phyloP scores from a whole-genome alignment of 2,329 filamentous ascomycete species.

The Colletotrichum endophyticum region DNA sequence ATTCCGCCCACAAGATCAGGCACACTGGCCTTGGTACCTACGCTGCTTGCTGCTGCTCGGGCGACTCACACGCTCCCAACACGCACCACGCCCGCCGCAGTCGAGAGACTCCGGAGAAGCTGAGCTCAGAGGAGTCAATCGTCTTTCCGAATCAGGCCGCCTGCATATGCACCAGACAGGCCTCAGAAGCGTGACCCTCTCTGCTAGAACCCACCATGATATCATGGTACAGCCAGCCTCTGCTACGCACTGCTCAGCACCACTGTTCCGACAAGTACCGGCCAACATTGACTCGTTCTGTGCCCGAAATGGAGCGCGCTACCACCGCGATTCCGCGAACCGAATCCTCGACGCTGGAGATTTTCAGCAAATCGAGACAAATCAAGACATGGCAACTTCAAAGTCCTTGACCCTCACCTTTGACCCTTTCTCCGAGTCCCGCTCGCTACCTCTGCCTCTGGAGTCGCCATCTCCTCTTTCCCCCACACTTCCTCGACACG shows the following conservation, averaged over 20 bases:
- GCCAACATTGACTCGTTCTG: conserved; percentile 8
- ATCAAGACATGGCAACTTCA: background rate
- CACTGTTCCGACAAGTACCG: conserved; percentile 11
- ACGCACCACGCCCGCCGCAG: background rate
- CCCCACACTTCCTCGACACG: conserved; percentile 13
- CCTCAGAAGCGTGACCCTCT: conserved; percentile 9
- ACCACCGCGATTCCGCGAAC: conserved; percentile 1
- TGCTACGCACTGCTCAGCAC: background rate
- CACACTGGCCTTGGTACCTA: background rate
- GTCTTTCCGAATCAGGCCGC: conserved; percentile 13
- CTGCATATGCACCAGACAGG: conserved; percentile 17
- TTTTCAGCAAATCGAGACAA: background rate
- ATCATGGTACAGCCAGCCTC: conserved; percentile 16
- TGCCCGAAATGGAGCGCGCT: conserved; percentile 2
- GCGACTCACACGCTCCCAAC: background rate
- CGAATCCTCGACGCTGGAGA: background rate
- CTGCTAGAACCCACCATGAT: conserved; percentile 15
- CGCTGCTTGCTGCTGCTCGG: background rate
- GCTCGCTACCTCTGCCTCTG: background rate
- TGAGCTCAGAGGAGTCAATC: background rate
- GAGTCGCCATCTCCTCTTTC: background rate
- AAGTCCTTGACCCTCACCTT: background rate
- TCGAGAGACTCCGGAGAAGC: background rate
- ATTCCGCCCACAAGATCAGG: conserved; percentile 5
- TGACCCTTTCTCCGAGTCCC: conserved; percentile 2